Percentiles rank a stretch among this genome's conserved stretches.
Evolutionary conservation across 306 rosid genomes (phyloP).

Genomic region (Citrullus amarus): DNA sequence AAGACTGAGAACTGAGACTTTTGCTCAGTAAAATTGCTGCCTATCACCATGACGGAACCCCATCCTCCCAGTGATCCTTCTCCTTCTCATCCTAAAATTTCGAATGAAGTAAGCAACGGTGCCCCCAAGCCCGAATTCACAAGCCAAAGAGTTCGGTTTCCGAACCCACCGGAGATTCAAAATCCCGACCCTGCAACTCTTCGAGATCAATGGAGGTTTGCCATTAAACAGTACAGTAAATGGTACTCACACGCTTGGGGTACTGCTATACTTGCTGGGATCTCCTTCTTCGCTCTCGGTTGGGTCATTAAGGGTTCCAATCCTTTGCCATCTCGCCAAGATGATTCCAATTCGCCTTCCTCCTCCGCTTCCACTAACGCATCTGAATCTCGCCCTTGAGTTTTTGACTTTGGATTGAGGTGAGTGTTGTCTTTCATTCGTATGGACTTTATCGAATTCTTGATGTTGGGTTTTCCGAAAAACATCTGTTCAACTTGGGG

Average conservation of each 20-base stretch:
- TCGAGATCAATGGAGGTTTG: slow-evolving; percentile 76
- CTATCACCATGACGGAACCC: neutral
- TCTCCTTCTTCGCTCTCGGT: slow-evolving; percentile 83
- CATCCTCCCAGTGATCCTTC: slow-evolving; percentile 12
- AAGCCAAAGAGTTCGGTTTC: slow-evolving; percentile 20
- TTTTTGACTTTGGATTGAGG: neutral
- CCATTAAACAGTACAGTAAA: slow-evolving; percentile 54
- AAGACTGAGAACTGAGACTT: neutral
- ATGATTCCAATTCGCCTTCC: slow-evolving; percentile 19
- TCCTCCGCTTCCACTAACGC: neutral
- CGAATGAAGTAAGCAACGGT: slow-evolving; percentile 1
- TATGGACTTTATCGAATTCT: neutral
- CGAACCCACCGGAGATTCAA: slow-evolving; percentile 53
- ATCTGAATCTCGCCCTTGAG: slow-evolving; percentile 4
- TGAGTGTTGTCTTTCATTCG: slow-evolving; percentile 4
- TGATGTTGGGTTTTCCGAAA: neutral
- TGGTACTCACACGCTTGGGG: slow-evolving; percentile 99
- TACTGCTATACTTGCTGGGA: slow-evolving; percentile 83
- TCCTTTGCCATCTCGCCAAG: slow-evolving; percentile 52
- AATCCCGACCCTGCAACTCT: slow-evolving; percentile 78
- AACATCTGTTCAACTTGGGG: neutral
- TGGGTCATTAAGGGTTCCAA: slow-evolving; percentile 88
- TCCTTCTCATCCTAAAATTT: slow-evolving; percentile 15
- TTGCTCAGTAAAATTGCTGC: neutral
- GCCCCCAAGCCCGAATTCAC: slow-evolving; percentile 12